These are phyloP conservation scores for Hypoxylon sp. DNA, from an alignment of 2,329 filamentous ascomycete species.

Conservation along the genomic window DNA sequence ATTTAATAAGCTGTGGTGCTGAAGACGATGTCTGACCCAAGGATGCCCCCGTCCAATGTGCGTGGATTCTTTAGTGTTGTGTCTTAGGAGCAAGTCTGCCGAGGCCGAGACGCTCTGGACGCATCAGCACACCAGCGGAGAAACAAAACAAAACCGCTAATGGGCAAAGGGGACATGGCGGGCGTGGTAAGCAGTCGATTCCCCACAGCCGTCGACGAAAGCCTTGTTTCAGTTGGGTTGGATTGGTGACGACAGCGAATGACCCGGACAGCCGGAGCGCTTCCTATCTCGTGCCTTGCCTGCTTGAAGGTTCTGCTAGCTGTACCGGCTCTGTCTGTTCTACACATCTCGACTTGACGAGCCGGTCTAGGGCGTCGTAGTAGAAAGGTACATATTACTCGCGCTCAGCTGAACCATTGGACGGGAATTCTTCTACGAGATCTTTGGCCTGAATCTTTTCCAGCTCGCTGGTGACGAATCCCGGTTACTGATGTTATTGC, in stretches of 20 bases:
- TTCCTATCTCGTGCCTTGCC: conserved; percentile 11
- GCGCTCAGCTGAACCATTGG: conserved; percentile 10
- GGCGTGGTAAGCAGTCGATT: conserved; percentile 15
- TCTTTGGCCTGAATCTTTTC: background rate
- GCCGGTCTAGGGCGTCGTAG: conserved; percentile 8
- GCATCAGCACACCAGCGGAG: conserved; percentile 24
- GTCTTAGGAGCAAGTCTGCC: conserved; percentile 11
- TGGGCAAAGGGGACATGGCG: conserved; percentile 7
- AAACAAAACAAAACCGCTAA: conserved; percentile 18
- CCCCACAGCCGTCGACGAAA: conserved; percentile 19
- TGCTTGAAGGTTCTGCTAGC: too few relatives aligned
- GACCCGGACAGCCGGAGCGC: conserved; percentile 4
- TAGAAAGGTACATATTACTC: background rate
- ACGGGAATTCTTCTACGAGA: conserved; percentile 2
- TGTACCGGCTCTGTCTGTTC: too few relatives aligned
- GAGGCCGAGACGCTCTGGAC: conserved; percentile 17
- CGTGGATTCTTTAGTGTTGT: conserved; percentile 8
- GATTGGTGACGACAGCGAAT: conserved; percentile 10
- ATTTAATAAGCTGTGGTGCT: conserved; percentile 11
- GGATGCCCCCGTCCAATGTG: conserved; percentile 19
- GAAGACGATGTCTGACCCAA: conserved; percentile 15
- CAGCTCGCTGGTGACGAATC: too few relatives aligned
- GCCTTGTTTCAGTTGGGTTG: conserved; percentile 24
- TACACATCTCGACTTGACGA: background rate
- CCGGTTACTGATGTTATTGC: conserved; percentile 6